Percentiles rank a stretch among this genome's conserved stretches.
phyloP scores from a whole-genome alignment of 129 eudicot species.

The Rutidosis leptorrhynchoides region DNA sequence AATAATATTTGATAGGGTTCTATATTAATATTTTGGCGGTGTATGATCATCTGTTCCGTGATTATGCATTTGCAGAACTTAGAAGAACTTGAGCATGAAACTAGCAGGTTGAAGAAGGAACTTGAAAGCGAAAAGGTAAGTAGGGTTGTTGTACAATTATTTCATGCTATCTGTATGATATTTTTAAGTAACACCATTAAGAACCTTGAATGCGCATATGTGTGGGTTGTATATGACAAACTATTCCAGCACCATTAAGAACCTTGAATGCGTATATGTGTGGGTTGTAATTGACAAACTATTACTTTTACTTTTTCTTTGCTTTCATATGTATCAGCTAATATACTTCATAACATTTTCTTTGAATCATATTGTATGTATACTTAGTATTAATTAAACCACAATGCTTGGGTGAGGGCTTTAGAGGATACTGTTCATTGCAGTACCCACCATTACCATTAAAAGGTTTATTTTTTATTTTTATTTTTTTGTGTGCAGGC shows the following conservation, averaged over 20 bases:
- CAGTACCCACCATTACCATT: not conserved
- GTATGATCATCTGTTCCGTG: constrained; percentile 19
- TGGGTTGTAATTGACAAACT: too few relatives aligned
- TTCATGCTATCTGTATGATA: constrained; percentile 10
- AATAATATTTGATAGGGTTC: not conserved
- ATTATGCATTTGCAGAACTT: constrained; percentile 47
- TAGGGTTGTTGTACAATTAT: constrained; percentile 26
- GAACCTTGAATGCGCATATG: constrained; percentile 12
- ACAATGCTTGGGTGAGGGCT: not conserved
- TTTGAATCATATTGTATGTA: not conserved
- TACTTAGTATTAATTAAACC: not conserved
- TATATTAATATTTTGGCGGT: not conserved
- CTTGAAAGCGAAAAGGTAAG: constrained; percentile 94
- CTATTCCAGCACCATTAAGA: too few relatives aligned
- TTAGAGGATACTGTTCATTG: not conserved
- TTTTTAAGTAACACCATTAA: not conserved
- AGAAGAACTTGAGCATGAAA: constrained; percentile 76
- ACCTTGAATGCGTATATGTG: too few relatives aligned
- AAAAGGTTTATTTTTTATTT: constrained; percentile 38
- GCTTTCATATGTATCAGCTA: constrained; percentile 6
- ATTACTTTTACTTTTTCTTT: constrained; percentile 7
- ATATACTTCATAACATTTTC: constrained; percentile 12
- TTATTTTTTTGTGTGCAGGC: too few relatives aligned
- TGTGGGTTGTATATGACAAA: not conserved
- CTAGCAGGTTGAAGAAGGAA: constrained; percentile 64